Percentiles rank a stretch among this genome's conserved stretches.
Conservation (phyloP, 2,329 filamentous ascomycete genomes). For the Aureobasidium sp. region DNA sequence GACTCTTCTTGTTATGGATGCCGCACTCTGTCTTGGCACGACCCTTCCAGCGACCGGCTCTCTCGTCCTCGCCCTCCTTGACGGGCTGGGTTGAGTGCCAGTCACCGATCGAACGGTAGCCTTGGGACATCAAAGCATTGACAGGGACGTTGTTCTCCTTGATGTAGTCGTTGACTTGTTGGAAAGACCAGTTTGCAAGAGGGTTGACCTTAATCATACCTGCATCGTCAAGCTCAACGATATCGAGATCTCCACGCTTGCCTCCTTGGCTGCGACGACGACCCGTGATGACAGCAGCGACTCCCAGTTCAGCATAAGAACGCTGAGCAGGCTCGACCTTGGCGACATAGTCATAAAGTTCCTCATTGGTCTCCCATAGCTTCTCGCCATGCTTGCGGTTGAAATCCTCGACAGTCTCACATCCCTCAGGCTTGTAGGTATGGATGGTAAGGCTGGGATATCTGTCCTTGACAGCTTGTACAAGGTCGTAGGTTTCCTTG, state of each 20-base stretch:
- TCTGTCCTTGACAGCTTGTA: constrained; percentile 61
- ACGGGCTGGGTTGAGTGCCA: constrained; percentile 96
- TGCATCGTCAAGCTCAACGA: constrained; percentile 87
- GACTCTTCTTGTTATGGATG: constrained; percentile 95
- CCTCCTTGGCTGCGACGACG: constrained; percentile 88
- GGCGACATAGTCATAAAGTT: constrained; percentile 93
- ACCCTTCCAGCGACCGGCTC: constrained; percentile 94
- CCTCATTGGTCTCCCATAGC: constrained; percentile 77
- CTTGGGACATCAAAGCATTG: constrained; percentile 80
- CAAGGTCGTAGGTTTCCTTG: constrained; percentile 43
- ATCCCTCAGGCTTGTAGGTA: constrained; percentile 78
- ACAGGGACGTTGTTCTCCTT: constrained; percentile 83
- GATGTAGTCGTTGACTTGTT: constrained; percentile 83
- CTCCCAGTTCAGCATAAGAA: constrained; percentile 78
- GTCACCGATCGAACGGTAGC: constrained; percentile 98
- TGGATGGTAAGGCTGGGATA: constrained; percentile 80
- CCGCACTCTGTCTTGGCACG: constrained; percentile 94
- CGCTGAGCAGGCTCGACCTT: constrained; percentile 96
- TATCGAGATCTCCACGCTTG: constrained; percentile 80
- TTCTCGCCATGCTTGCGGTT: constrained; percentile 72
- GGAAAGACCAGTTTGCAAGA: constrained; percentile 87
- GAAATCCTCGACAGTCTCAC: constrained; percentile 68
- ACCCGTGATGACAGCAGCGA: constrained; percentile 86
- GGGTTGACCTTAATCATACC: constrained; percentile 97
- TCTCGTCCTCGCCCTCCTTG: constrained; percentile 86